phyloP scores from a whole-genome alignment of 116 monocot genomes.

The Phalaenopsis hybrid region DNA sequence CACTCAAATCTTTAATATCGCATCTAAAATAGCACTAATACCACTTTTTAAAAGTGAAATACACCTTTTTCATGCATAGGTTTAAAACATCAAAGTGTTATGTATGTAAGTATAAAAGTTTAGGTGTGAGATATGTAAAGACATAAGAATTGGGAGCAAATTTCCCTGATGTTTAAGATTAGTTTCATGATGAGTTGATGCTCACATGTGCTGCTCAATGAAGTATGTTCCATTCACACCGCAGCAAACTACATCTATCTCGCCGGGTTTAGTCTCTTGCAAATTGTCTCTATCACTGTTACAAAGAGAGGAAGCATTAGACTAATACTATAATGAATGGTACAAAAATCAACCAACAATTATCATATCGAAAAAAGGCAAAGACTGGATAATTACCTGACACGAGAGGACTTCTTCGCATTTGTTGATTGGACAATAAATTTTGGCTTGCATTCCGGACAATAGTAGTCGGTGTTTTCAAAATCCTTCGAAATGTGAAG shows the following conservation, averaged over 20 bases:
- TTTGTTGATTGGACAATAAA: constrained; percentile 34
- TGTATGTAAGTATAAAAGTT: no score
- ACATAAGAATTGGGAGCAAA: no score
- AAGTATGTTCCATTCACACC: constrained; percentile 78
- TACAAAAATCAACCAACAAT: background rate
- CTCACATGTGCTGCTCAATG: constrained; percentile 68
- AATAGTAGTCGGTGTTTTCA: constrained; percentile 59
- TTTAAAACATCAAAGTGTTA: no score
- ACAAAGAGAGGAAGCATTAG: background rate
- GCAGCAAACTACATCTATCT: constrained; percentile 54
- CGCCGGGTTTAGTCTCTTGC: constrained; percentile 22
- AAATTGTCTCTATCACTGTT: constrained; percentile 29
- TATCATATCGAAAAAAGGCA: background rate
- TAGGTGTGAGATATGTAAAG: no score
- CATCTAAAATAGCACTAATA: no score
- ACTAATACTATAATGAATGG: background rate
- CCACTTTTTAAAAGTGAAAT: no score
- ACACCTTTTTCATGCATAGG: no score
- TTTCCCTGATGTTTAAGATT: background rate
- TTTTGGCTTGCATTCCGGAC: constrained; percentile 78
- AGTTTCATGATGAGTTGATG: constrained; percentile 3
- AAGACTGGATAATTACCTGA: constrained; percentile 24
- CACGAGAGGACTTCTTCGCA: constrained; percentile 33
- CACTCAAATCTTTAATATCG: no score
- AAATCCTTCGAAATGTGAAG: constrained; percentile 40